Evolutionary conservation across 371 early-diverging fungal genomes (phyloP).

Genomic region (Entomophthora muscae): DNA sequence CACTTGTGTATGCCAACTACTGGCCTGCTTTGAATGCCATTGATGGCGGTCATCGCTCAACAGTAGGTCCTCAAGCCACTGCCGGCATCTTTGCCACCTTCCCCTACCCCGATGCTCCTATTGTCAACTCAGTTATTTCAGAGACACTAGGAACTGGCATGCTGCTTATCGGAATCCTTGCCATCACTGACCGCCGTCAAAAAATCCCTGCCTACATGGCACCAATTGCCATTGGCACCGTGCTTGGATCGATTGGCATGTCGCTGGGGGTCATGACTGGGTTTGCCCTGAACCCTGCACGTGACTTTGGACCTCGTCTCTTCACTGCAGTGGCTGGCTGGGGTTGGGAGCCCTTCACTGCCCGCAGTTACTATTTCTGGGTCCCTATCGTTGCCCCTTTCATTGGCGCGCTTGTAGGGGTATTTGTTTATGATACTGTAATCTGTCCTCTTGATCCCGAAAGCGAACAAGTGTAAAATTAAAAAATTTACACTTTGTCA

Average conservation of each 20-base stretch:
- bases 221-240: constrained; percentile 39
- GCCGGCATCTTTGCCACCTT: constrained; percentile 55
- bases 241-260: constrained; percentile 40
- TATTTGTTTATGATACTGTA: constrained; percentile 37
- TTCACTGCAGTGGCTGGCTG: constrained; percentile 62
- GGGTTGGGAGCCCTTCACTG: constrained; percentile 47
- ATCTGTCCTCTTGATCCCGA: constrained; percentile 14
- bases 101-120: constrained; percentile 30
- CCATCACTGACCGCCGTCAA: constrained; percentile 49
- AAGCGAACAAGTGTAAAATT: neutral
- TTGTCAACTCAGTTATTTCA: constrained; percentile 35
- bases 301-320: constrained; percentile 74
- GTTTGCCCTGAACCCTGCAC: constrained; percentile 70
- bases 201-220: constrained; percentile 22
- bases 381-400: constrained; percentile 71
- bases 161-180: constrained; percentile 44
- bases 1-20: constrained; percentile 32
- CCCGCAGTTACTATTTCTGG: constrained; percentile 44
- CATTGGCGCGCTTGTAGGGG: constrained; percentile 49
- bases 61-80: constrained; percentile 19
- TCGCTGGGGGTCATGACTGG: constrained; percentile 53
- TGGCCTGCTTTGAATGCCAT: constrained; percentile 27
- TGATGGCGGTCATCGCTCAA: constrained; percentile 34
- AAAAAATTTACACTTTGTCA: neutral
- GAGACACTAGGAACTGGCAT: constrained; percentile 64